Base-by-base conservation (phyloP, 306 rosid genomes). In the Coriaria nepalensis region DNA sequence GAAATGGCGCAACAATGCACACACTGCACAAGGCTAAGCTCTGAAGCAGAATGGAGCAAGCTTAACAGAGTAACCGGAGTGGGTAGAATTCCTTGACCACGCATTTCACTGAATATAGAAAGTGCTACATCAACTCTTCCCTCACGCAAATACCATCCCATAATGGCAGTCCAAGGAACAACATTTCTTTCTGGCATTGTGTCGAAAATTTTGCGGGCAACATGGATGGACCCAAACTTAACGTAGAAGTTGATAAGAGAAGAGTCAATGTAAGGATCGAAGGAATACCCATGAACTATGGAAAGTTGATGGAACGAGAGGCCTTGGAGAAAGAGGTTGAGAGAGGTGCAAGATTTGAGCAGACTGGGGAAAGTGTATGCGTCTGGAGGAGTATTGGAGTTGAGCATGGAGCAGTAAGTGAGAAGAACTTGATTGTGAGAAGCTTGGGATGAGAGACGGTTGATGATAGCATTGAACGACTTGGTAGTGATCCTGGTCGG, bases 151-250 rank as follows among this genome's bases (percentile, higher is more conserved):
- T 47, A 57, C 14, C 53, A 57, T 2, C 62, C 62, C n/a, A 57
- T 57, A 20, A 57, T 7, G 47, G 53, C 8, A 11, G 62, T 57
- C 62, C 62, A 57, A 37, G 62, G 62, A 57, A 57, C 62, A 57
- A 45, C 62, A 46, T 57, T 57, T 47, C 53, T 57, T 5, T 57
- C 45, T 5, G 53, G 62, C 62, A 57, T 57, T 57, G 20, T 11
- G 47, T 57, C 62, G 32, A 57, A 57, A 44, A 57, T 45, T 40
- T 57, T 57, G 34, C 38, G 62, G 38, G 38, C 53, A 38, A 44
- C 2, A 29, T 35, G n/a, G 11, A 57, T 15, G 37, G 37, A 46
- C 20, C 53, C 62, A 37, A 57, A 57, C 40, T 57, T 57, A 0
- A 38, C 43, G 12, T 57, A 57, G 53, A 57, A 57, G 32, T 9